These are phyloP conservation scores for Trichoderma sp. DNA, from an alignment of 2,329 filamentous ascomycete genomes.

Conservation along the genomic window DNA sequence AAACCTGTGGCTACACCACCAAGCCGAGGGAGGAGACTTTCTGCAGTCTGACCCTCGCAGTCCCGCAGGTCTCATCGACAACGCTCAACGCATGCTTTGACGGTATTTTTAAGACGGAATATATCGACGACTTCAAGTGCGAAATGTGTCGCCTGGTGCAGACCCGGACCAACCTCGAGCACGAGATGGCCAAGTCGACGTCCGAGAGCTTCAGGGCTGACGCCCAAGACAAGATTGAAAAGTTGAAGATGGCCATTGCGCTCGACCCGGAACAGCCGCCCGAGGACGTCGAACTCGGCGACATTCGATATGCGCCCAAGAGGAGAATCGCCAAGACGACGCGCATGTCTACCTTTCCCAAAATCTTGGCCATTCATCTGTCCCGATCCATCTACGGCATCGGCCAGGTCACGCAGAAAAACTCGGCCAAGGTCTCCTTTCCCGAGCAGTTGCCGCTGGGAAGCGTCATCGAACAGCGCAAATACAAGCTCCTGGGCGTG, in stretches of 20 bases:
- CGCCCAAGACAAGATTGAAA: slow-evolving; percentile 59
- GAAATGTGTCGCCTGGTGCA: slow-evolving; percentile 87
- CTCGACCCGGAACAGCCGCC: slow-evolving; percentile 77
- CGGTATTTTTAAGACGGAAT: slow-evolving; percentile 88
- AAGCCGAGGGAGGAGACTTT: slow-evolving; percentile 81
- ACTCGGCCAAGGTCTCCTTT: slow-evolving; percentile 89
- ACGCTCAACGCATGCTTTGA: slow-evolving; percentile 88
- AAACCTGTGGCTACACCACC: slow-evolving; percentile 85
- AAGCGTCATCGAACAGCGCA: slow-evolving; percentile 71
- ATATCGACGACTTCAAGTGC: slow-evolving; percentile 96
- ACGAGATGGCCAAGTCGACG: slow-evolving; percentile 55
- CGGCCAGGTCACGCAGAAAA: slow-evolving; percentile 78
- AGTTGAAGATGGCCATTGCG: slow-evolving; percentile 68
- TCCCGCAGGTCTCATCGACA: slow-evolving; percentile 78
- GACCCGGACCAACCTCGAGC: slow-evolving; percentile 63
- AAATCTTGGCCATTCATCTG: slow-evolving; percentile 85
- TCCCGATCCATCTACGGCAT: slow-evolving; percentile 89
- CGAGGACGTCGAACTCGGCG: slow-evolving; percentile 70
- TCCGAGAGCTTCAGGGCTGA: slow-evolving; percentile 51
- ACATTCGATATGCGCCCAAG: slow-evolving; percentile 71
- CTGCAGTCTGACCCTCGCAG: slow-evolving; percentile 86
- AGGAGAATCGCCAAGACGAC: slow-evolving; percentile 84
- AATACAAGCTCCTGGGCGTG: slow-evolving; percentile 80
- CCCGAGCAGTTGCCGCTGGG: slow-evolving; percentile 84
- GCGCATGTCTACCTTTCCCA: slow-evolving; percentile 82